Conservation (phyloP, 768 basidiomycete species). For the Lactarius sp. region DNA sequence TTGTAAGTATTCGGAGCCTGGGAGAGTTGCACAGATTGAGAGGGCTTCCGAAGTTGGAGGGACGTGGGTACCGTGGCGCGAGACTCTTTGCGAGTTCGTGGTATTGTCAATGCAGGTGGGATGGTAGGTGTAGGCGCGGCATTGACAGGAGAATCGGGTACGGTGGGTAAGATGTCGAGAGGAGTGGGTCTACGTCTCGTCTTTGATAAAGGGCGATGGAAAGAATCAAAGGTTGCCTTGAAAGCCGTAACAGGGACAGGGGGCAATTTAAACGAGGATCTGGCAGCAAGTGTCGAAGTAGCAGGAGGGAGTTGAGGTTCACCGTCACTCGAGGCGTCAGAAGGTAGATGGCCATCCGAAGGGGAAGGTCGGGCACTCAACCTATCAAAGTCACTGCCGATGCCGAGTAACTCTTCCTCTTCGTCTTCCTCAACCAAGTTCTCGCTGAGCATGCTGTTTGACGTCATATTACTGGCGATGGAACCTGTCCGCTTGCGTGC, state of each 20-base stretch:
- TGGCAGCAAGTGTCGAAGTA: slow-evolving; percentile 20
- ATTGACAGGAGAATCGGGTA: slow-evolving; percentile 66
- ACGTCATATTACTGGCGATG: slow-evolving; percentile 64
- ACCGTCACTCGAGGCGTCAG: slow-evolving; percentile 30
- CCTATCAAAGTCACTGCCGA: slow-evolving; percentile 59
- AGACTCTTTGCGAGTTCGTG: slow-evolving; percentile 49
- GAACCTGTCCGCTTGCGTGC: slow-evolving; percentile 69
- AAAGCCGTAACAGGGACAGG: slow-evolving; percentile 45
- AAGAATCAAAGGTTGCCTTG: slow-evolving; percentile 46
- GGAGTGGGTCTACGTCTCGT: slow-evolving; percentile 57
- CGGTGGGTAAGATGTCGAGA: slow-evolving; percentile 58
- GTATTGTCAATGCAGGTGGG: slow-evolving; percentile 17
- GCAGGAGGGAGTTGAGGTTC: slow-evolving; percentile 13
- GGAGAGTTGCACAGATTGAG: slow-evolving; percentile 25
- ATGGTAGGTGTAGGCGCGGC: slow-evolving; percentile 41
- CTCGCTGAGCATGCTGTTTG: slow-evolving; percentile 68
- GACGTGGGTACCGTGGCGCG: slow-evolving; percentile 53
- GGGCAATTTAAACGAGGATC: slow-evolving; percentile 25
- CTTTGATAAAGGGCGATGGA: slow-evolving; percentile 36
- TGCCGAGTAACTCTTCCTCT: slow-evolving; percentile 63
- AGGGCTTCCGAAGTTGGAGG: slow-evolving; percentile 41
- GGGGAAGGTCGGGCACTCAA: slow-evolving; percentile 32
- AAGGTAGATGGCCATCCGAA: slow-evolving; percentile 32
- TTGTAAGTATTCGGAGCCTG: slow-evolving; percentile 28
- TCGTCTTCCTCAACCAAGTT: slow-evolving; percentile 81